Evolutionary conservation across 2,329 filamentous ascomycete species (phyloP).

Genomic region (Falciphora oryzae): DNA sequence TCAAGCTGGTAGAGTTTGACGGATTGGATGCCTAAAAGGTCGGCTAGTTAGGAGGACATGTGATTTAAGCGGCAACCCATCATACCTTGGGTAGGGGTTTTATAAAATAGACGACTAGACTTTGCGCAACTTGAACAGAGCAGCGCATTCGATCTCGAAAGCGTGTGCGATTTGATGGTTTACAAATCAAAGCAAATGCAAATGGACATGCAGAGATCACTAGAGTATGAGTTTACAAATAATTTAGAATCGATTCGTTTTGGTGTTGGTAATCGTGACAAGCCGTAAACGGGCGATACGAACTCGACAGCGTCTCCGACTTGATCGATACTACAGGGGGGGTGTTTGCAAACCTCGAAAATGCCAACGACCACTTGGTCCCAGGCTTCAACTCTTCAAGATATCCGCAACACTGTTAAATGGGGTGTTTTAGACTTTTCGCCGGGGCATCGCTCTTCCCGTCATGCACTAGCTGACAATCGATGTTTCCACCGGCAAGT

Average conservation of each 20-base stretch:
- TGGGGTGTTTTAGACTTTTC: neutral
- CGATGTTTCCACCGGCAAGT: neutral
- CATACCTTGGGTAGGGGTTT: neutral
- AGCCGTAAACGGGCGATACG: neutral
- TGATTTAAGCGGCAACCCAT: too few species aligned
- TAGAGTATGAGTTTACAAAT: neutral
- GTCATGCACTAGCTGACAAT: slow-evolving; percentile 1
- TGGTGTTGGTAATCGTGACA: neutral
- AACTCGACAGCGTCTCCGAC: neutral
- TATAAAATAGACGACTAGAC: neutral
- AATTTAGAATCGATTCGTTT: neutral
- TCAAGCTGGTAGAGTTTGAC: slow-evolving; percentile 80
- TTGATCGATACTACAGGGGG: neutral
- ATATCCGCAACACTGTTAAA: neutral
- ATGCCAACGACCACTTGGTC: slow-evolving; percentile 11
- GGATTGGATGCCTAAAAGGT: slow-evolving; percentile 62
- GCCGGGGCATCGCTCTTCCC: neutral
- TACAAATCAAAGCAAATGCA: neutral
- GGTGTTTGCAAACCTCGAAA: neutral
- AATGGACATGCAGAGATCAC: neutral
- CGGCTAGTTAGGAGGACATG: neutral
- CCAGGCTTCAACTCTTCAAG: neutral
- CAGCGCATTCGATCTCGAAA: neutral
- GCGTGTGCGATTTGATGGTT: neutral
- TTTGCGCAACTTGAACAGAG: neutral